These are phyloP conservation scores for Rubus idaeus DNA, from an alignment of 306 rosid species.

Conservation along the genomic window DNA sequence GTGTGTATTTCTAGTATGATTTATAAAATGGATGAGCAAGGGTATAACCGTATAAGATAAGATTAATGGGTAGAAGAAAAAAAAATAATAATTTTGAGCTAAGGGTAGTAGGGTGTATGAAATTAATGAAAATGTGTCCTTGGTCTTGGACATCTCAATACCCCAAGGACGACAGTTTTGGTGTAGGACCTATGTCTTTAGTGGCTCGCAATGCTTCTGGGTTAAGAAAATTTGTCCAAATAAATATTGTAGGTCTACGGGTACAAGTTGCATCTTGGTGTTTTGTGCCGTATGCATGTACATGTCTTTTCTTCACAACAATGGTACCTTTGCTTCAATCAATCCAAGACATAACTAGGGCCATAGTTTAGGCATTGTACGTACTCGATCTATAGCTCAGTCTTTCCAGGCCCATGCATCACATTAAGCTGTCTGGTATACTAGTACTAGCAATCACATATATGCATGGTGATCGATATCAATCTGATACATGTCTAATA, in stretches of 20 bases:
- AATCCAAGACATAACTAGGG: neutral
- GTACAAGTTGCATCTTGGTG: conserved; percentile 10
- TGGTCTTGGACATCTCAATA: neutral
- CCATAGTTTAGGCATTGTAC: neutral
- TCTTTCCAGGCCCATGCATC: neutral
- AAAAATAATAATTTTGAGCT: no score
- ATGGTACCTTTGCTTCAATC: neutral
- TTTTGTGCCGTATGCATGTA: neutral
- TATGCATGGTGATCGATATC: neutral
- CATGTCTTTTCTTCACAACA: neutral
- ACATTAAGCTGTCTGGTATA: neutral
- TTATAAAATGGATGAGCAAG: no score
- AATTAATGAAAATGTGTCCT: neutral
- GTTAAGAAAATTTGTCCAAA: neutral
- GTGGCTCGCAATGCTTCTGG: neutral
- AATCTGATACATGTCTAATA: neutral
- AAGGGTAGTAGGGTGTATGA: neutral
- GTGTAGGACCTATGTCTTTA: neutral
- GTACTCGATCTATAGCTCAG: neutral
- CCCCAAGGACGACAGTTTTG: neutral
- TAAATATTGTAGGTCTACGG: neutral
- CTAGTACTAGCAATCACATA: neutral
- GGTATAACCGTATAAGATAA: no score
- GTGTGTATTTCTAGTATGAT: no score
- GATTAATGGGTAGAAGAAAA: no score